Conservation (phyloP, 1,139 yeast species). For the Pichia sp. region DNA sequence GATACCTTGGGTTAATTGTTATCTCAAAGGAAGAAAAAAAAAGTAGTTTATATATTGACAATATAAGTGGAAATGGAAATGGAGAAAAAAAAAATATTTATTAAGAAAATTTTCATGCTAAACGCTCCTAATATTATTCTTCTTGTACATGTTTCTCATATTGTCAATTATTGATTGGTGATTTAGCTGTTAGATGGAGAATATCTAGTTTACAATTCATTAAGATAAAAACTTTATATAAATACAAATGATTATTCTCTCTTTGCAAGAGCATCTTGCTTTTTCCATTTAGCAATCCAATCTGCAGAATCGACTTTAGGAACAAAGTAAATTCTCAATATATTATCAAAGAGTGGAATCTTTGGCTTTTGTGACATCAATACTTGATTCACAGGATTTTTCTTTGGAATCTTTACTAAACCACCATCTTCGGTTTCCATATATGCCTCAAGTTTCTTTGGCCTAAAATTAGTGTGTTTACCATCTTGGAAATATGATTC, state of each 20-base stretch:
- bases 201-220: no score
- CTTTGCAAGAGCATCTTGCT: slow-evolving; percentile 53
- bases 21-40: neutral
- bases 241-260: slow-evolving; percentile 27
- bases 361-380: slow-evolving; percentile 57
- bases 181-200: no score
- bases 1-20: neutral
- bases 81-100: no score
- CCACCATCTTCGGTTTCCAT: slow-evolving; percentile 86
- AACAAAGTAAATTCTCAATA: slow-evolving; percentile 69
- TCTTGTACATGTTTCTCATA: no score
- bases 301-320: slow-evolving; percentile 61
- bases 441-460: slow-evolving; percentile 60
- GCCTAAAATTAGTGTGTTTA: slow-evolving; percentile 52
- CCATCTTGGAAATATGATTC: slow-evolving; percentile 66
- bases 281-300: slow-evolving; percentile 68
- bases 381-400: slow-evolving; percentile 58
- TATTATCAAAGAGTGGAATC: slow-evolving; percentile 73
- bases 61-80: no score
- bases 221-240: no score
- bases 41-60: no score
- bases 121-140: no score
- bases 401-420: slow-evolving; percentile 77
- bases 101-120: no score
- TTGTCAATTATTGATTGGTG: no score